Percentiles rank a stretch among this genome's conserved stretches.
phyloP scores from a whole-genome alignment of 306 rosid genomes.

The Lupinus albus region DNA sequence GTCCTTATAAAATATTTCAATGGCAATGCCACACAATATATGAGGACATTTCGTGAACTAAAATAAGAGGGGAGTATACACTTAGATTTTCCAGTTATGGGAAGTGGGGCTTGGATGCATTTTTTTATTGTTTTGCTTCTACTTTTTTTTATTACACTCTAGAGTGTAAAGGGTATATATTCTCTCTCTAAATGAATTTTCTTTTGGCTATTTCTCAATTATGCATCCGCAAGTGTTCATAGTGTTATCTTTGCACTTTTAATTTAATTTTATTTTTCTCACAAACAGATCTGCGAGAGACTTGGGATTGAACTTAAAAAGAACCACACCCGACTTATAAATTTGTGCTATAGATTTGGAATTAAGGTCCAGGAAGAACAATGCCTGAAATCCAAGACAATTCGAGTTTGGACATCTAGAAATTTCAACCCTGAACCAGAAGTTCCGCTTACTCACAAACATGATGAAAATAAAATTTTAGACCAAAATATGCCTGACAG shows the following conservation, averaged over 20 bases:
- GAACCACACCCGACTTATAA: constrained; percentile 61
- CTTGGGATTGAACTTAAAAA: constrained; percentile 80
- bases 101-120: constrained; percentile 23
- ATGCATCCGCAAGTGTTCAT: constrained; percentile 32
- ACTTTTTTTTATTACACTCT: constrained; percentile 14
- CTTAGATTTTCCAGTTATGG: constrained; percentile 2
- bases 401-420: constrained; percentile 75
- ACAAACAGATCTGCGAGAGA: constrained; percentile 65
- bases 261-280: constrained; percentile 38
- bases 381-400: constrained; percentile 53
- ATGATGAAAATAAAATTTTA: constrained; percentile 47
- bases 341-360: constrained; percentile 69
- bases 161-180: constrained; percentile 3
- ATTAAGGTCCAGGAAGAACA: constrained; percentile 71
- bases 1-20: constrained; percentile 20
- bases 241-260: constrained; percentile 29
- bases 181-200: constrained; percentile 18
- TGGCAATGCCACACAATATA: background rate
- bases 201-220: constrained; percentile 27
- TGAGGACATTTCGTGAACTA: background rate
- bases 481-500: constrained; percentile 40
- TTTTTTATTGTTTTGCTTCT: background rate
- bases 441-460: constrained; percentile 42
- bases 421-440: constrained; percentile 59
- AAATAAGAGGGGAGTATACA: background rate